Conservation (phyloP, 495 filamentous ascomycete species). For the Aspergillus cavernicola region DNA sequence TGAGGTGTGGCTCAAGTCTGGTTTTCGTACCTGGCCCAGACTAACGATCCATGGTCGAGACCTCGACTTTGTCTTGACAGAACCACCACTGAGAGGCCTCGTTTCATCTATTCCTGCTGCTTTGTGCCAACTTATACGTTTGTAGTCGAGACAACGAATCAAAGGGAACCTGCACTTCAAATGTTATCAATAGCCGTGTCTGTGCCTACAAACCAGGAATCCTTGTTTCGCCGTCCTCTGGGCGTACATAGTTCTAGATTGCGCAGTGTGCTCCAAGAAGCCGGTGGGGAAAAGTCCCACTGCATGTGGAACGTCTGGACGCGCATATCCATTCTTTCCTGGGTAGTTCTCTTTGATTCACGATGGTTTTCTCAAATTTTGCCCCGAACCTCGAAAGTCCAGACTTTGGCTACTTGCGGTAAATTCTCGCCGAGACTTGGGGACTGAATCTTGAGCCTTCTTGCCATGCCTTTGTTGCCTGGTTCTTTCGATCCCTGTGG, state of each 20-base stretch:
- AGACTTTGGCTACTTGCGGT: background rate
- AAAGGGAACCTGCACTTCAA: background rate
- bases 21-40: background rate
- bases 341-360: background rate
- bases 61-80: background rate
- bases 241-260: background rate
- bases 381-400: background rate
- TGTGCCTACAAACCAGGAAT: no score
- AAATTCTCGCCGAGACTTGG: background rate
- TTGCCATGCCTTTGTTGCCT: no score
- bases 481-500: background rate
- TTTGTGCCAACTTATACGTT: background rate
- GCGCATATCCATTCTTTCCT: background rate
- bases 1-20: background rate
- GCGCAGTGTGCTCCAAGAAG: no score
- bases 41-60: slow-evolving; percentile 2
- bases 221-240: no score
- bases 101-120: background rate
- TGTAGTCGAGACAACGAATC: background rate
- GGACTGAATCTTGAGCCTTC: no score
- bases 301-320: background rate
- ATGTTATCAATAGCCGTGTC: background rate
- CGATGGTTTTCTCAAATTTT: background rate
- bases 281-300: background rate
- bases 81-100: background rate